Percentiles rank a stretch among this genome's conserved stretches.
Conservation (phyloP, 73 alveolate species). For the Paramecium octaurelia region DNA sequence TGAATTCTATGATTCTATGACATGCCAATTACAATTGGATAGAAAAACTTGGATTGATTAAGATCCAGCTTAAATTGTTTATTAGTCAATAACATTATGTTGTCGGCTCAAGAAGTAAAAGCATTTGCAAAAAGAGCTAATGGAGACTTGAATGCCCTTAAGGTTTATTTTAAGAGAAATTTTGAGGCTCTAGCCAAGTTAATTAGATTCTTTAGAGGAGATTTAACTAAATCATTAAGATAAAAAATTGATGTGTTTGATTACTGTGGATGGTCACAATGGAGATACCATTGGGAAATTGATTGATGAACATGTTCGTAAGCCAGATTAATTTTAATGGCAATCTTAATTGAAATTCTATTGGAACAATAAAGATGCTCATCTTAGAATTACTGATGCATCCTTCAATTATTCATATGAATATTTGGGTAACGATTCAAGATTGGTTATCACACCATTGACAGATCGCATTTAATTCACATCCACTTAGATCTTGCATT, state of each 20-base stretch:
- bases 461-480: slow-evolving; percentile 99
- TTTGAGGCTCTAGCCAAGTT: slow-evolving; percentile 82
- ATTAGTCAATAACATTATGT: slow-evolving; percentile 85
- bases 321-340: slow-evolving; percentile 99
- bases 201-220: slow-evolving; percentile 94
- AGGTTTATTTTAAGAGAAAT: slow-evolving; percentile 77
- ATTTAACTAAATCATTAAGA: slow-evolving; percentile 87
- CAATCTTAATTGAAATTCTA: slow-evolving; percentile 98
- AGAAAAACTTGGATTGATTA: slow-evolving; percentile 93
- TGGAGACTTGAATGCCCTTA: slow-evolving; percentile 78
- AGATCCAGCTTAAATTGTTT: slow-evolving; percentile 96
- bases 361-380: slow-evolving; percentile 89
- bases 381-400: slow-evolving; percentile 95
- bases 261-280: slow-evolving; percentile 99
- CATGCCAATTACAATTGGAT: slow-evolving; percentile 36
- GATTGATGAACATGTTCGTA: slow-evolving; percentile 86
- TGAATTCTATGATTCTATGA: slow-evolving; percentile 69
- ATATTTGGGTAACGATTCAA: slow-evolving; percentile 99
- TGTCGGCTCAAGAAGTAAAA: slow-evolving; percentile 88
- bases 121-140: slow-evolving; percentile 73
- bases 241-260: slow-evolving; percentile 98
- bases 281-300: slow-evolving; percentile 97
- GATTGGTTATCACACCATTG: slow-evolving; percentile 99
- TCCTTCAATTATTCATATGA: slow-evolving; percentile 98
- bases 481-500: slow-evolving; percentile 99